These are phyloP conservation scores for Oldenlandia corymbosa DNA, from an alignment of 257 asterid genomes.

Conservation along the genomic window DNA sequence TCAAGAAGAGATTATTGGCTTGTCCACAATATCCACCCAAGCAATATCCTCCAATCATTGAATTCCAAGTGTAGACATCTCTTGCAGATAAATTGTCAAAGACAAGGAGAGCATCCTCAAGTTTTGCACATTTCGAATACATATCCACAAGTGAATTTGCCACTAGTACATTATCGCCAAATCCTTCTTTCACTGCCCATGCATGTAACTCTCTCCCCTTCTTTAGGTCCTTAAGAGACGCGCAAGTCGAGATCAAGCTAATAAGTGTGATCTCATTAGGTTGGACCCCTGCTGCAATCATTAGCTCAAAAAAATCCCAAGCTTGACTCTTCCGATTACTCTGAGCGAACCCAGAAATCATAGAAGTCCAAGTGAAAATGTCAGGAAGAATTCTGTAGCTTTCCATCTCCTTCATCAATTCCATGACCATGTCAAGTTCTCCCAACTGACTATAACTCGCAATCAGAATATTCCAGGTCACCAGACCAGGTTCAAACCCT, in stretches of 20 bases:
- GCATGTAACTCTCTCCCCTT: constrained; percentile 69
- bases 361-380: constrained; percentile 68
- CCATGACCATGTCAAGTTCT: constrained; percentile 48
- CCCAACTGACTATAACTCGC: constrained; percentile 56
- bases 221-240: constrained; percentile 43
- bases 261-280: constrained; percentile 64
- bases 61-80: constrained; percentile 78
- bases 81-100: constrained; percentile 45
- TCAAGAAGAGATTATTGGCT: constrained; percentile 59
- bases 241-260: constrained; percentile 57
- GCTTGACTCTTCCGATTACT: constrained; percentile 48
- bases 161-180: constrained; percentile 48
- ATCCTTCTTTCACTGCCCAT: constrained; percentile 53
- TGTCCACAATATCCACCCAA: constrained; percentile 72
- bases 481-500: constrained; percentile 50
- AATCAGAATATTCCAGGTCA: constrained; percentile 71
- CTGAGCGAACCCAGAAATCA: constrained; percentile 63
- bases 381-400: constrained; percentile 45
- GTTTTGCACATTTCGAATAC: constrained; percentile 73
- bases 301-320: constrained; percentile 39
- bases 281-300: constrained; percentile 49
- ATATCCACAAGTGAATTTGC: constrained; percentile 68
- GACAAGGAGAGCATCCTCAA: constrained; percentile 50
- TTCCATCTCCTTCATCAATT: constrained; percentile 63
- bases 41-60: constrained; percentile 80